Base-by-base conservation (phyloP, 345 rosid species). In the Cochlearia excelsa region DNA sequence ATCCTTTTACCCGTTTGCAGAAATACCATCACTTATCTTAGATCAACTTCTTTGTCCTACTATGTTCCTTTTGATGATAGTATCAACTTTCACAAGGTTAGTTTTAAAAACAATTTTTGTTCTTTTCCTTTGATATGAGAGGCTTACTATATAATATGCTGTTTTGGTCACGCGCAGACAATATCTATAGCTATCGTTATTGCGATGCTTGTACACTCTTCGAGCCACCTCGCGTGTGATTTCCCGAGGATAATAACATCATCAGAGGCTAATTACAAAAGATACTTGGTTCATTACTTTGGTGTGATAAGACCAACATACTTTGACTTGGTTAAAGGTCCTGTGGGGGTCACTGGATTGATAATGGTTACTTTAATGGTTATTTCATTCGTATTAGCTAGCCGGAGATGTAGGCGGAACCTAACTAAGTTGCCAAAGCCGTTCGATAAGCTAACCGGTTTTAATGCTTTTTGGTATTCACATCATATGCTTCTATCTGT, bases 401-500 rank as follows among this genome's bases (percentile, higher is more conserved):
- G 90, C 31, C 54, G 78, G 54, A 79, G 85, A 84, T 86, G 84
- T 75, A 79, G 98, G 63, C 67, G 88, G 9, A 88, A 79, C 71
- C 80, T 79, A 3, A 75, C 86, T 56, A 86, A 83, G 69, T 75
- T 88, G 11, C 98, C 96, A 3, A 88, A 82, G 70, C 96, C 98
- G 10, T 88, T 92, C 31, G 88, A 92, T 65, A 87, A 93, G 71
- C 67, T 88, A 42, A 92, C 98, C 5, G 98, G 98, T 57, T 92
- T 80, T 78, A 92, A 92, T 55, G 95, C 98, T 37, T 92, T 92
- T 65, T 92, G 98, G 98, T 92, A 92, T 69, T 92, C 98, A 9
- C 98, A 92, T 78, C 96, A 92, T 70, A 71, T 92, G 10, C 82
- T 92, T 59, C 76, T 83, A 43, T 7, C 80, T 46, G 96, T 88